A percentile compares a stretch with the other conserved stretches of the same genome.
Conservation (phyloP, 2,329 filamentous ascomycete genomes). For the Teratosphaeria viscida region DNA sequence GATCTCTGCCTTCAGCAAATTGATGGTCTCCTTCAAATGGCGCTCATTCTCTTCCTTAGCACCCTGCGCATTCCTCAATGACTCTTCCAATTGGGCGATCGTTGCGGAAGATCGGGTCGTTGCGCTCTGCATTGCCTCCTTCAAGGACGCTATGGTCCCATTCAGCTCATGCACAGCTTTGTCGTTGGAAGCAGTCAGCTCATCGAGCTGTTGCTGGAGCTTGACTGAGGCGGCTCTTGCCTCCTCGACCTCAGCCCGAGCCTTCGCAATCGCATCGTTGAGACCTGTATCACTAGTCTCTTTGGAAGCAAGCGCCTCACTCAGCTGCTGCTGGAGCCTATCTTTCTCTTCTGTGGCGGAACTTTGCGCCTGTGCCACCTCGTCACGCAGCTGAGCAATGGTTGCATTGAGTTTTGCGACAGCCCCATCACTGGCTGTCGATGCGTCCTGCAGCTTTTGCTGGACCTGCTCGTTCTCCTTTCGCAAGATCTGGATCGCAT, state of each 20-base stretch:
- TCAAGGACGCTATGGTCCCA: slow-evolving; percentile 2
- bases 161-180: slow-evolving; percentile 1
- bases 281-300: slow-evolving; percentile 14
- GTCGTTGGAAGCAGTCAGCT: not conserved
- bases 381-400: slow-evolving; percentile 7
- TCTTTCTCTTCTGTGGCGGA: not conserved
- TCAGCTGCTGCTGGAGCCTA: slow-evolving; percentile 4
- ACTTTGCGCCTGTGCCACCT: slow-evolving; percentile 1
- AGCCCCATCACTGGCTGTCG: slow-evolving; percentile 6
- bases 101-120: slow-evolving; percentile 6
- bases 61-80: slow-evolving; percentile 7
- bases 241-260: slow-evolving; percentile 7
- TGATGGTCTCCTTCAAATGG: not conserved
- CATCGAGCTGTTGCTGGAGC: slow-evolving; percentile 3
- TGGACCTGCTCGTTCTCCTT: slow-evolving; percentile 7
- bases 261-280: not conserved
- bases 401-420: slow-evolving; percentile 6
- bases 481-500: slow-evolving; percentile 8
- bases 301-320: slow-evolving; percentile 8
- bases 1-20: not conserved
- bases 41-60: slow-evolving; percentile 5
- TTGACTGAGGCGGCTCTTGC: slow-evolving; percentile 12
- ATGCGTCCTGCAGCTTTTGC: slow-evolving; percentile 10
- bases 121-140: not conserved
- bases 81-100: slow-evolving; percentile 7